phyloP scores from a whole-genome alignment of 1,284 basidiomycete species.

The Pterulicium gracile region DNA sequence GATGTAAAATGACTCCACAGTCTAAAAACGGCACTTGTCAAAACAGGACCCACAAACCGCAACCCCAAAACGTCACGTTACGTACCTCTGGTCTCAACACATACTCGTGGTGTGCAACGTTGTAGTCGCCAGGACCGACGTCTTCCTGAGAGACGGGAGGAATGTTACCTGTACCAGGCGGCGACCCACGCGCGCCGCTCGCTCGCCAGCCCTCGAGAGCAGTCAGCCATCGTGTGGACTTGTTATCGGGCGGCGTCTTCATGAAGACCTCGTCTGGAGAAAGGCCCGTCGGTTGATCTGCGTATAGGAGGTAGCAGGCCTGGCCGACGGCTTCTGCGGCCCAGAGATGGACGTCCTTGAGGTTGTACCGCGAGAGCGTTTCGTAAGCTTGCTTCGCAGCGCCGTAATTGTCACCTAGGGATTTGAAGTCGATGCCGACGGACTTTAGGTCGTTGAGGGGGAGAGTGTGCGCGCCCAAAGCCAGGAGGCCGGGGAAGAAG shows the following conservation, averaged over 20 bases:
- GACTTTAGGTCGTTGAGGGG: constrained; percentile 8
- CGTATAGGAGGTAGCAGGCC: constrained; percentile 33
- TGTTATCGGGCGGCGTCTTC: constrained; percentile 6
- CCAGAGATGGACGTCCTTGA: constrained; percentile 31
- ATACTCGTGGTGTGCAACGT: constrained; percentile 18
- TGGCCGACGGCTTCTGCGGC: constrained; percentile 34
- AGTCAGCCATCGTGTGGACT: constrained; percentile 21
- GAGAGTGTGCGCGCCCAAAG: constrained; percentile 29
- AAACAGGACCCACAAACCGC: constrained; percentile 1
- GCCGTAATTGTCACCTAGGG: constrained; percentile 24
- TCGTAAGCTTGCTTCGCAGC: constrained; percentile 25
- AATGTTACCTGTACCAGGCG: constrained; percentile 24
- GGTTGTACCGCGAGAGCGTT: constrained; percentile 27
- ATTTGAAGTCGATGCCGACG: constrained; percentile 29
- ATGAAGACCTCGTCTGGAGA: constrained; percentile 29
- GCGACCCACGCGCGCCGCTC: constrained; percentile 18
- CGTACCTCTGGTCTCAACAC: constrained; percentile 34
- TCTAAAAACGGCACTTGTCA: too few species aligned
- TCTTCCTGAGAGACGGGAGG: constrained; percentile 10
- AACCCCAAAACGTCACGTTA: neutral
- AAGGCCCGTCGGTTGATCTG: constrained; percentile 27
- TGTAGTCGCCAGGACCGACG: constrained; percentile 17
- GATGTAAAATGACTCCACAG: constrained; percentile 38
- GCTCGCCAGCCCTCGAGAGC: constrained; percentile 24
- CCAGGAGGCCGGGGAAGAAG: constrained; percentile 38